phyloP scores from a whole-genome alignment of 768 basidiomycete species.

The Mycena capillaripes region DNA sequence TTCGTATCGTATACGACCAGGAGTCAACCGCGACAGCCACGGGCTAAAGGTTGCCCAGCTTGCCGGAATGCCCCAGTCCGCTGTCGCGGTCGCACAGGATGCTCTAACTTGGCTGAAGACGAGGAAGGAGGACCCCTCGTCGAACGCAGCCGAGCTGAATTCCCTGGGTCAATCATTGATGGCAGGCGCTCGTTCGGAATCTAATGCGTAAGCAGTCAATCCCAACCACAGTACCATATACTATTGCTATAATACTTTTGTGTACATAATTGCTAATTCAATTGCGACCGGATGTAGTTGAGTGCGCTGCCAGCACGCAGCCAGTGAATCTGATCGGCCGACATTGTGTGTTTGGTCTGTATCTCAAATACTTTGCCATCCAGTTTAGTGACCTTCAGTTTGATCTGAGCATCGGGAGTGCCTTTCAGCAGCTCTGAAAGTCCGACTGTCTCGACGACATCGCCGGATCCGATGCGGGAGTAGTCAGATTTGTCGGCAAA shows the following conservation, averaged over 20 bases:
- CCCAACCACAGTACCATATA: background rate
- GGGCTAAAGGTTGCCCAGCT: conserved; percentile 91
- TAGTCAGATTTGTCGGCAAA: conserved; percentile 92
- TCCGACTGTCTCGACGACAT: conserved; percentile 88
- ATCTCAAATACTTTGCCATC: conserved; percentile 77
- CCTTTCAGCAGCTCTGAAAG: conserved; percentile 75
- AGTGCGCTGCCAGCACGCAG: conserved; percentile 89
- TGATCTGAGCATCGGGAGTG: conserved; percentile 60
- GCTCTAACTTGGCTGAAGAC: conserved; percentile 59
- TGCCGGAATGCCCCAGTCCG: conserved; percentile 83
- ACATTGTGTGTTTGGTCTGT: conserved; percentile 90
- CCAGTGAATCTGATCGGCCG: conserved; percentile 92
- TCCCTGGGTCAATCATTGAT: conserved; percentile 47
- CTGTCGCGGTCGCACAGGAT: conserved; percentile 71
- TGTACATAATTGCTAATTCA: conserved; percentile 43
- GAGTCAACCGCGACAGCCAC: conserved; percentile 92
- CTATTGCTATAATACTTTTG: conserved; percentile 26
- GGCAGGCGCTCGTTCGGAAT: background rate
- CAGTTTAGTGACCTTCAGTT: conserved; percentile 75
- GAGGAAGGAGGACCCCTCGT: conserved; percentile 31
- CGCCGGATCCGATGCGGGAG: conserved; percentile 83
- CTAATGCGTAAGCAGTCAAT: background rate
- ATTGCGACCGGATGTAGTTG: conserved; percentile 85
- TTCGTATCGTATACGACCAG: conserved; percentile 83
- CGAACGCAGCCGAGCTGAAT: conserved; percentile 45